Conservation (phyloP, 23 red algal genomes). For the Porphyridium purpureum region DNA sequence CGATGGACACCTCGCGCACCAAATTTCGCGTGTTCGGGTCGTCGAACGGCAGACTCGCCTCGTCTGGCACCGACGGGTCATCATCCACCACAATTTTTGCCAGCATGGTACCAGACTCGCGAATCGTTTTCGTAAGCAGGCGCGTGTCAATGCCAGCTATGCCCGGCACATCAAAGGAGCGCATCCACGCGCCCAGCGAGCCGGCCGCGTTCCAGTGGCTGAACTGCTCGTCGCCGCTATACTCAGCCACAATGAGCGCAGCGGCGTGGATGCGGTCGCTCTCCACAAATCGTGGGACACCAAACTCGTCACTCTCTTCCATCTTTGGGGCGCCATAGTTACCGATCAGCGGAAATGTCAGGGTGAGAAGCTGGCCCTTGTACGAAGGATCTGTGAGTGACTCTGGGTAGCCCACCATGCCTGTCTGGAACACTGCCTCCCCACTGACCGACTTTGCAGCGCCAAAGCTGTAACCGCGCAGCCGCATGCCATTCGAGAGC, state of each 20-base stretch:
- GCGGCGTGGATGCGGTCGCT: conserved; percentile 48
- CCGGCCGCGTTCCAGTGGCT: conserved; percentile 67
- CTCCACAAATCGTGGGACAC: conserved; percentile 28
- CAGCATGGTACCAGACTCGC: conserved; percentile 65
- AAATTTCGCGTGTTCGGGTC: conserved; percentile 62
- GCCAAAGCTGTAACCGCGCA: conserved; percentile 73
- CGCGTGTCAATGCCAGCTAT: conserved; percentile 83
- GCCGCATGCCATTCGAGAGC: too few relatives aligned
- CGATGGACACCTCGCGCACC: conserved; percentile 79
- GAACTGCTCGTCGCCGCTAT: conserved; percentile 20
- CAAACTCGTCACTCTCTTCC: conserved; percentile 3
- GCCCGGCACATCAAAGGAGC: conserved; percentile 27
- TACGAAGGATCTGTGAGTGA: conserved; percentile 97
- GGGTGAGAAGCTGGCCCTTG: conserved; percentile 61
- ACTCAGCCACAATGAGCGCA: conserved; percentile 63
- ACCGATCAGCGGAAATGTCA: conserved; percentile 86
- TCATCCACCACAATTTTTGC: conserved; percentile 54
- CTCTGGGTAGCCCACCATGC: conserved; percentile 97
- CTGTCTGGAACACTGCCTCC: conserved; percentile 98
- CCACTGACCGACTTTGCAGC: conserved; percentile 23
- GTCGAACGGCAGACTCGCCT: conserved; percentile 14
- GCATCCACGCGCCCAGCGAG: conserved; percentile 54
- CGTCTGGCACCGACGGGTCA: neutral
- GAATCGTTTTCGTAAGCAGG: conserved; percentile 74
- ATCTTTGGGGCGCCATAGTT: conserved; percentile 65